phyloP scores from a whole-genome alignment of 768 basidiomycete species.

The Rhodocollybia butyracea region DNA sequence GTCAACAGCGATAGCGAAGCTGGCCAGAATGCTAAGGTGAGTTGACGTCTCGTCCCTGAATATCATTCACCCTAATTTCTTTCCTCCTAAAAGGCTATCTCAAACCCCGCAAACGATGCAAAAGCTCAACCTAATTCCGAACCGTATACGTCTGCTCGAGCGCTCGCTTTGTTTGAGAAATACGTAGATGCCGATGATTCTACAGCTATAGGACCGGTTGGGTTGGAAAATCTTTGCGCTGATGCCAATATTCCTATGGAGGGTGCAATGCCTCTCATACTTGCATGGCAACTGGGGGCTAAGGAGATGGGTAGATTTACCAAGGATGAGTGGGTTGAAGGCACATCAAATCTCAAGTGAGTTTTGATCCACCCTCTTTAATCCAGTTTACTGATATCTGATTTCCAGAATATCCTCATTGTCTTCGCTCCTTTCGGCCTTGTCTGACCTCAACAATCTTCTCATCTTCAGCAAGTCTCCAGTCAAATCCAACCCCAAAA shows the following conservation, averaged over 20 bases:
- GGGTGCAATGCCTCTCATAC: conserved; percentile 64
- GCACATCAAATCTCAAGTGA: conserved; percentile 44
- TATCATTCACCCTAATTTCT: conserved; percentile 14
- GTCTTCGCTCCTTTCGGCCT: conserved; percentile 41
- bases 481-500: conserved; percentile 28
- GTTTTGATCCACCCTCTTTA: conserved; percentile 15
- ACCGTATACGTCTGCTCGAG: conserved; percentile 49
- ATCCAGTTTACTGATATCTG: neutral
- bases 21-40: conserved; percentile 23
- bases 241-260: conserved; percentile 74
- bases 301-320: conserved; percentile 72
- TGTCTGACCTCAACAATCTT: conserved; percentile 63
- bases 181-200: conserved; percentile 60
- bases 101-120: conserved; percentile 6
- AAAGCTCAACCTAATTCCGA: conserved; percentile 26
- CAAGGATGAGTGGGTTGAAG: conserved; percentile 67
- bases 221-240: conserved; percentile 66
- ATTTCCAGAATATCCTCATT: conserved; percentile 48
- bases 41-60: conserved; percentile 21
- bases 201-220: conserved; percentile 64
- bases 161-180: conserved; percentile 52
- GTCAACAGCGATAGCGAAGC: conserved; percentile 47
- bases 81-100: neutral
- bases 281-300: conserved; percentile 73
- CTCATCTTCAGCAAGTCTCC: conserved; percentile 50